Evolutionary conservation across 1,284 basidiomycete genomes (phyloP).

Genomic region (Volvariella surrecta): DNA sequence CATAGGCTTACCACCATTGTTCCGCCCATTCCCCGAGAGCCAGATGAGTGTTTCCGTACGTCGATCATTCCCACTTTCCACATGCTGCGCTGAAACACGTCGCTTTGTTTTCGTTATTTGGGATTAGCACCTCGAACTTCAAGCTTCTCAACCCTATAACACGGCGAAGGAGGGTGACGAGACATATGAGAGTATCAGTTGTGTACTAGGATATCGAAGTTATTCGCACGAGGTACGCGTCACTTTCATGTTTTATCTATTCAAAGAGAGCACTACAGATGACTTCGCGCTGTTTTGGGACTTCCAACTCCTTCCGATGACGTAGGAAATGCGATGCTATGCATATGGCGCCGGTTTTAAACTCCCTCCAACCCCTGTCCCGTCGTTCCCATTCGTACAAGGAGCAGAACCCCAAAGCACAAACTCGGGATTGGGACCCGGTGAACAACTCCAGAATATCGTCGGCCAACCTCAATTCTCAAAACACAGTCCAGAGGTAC

Average conservation of each 20-base stretch:
- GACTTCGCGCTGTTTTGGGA: too few species aligned
- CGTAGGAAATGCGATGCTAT: slow-evolving; percentile 25
- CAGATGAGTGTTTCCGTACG: not conserved
- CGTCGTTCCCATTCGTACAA: slow-evolving; percentile 18
- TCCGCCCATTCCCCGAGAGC: slow-evolving; percentile 24
- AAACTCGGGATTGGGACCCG: slow-evolving; percentile 1
- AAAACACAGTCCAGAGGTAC: slow-evolving; percentile 28
- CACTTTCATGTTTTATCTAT: not conserved
- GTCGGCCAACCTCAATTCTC: slow-evolving; percentile 18
- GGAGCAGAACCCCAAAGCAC: slow-evolving; percentile 2
- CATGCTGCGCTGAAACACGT: slow-evolving; percentile 13
- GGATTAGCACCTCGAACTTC: slow-evolving; percentile 14
- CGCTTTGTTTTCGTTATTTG: not conserved
- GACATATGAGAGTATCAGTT: slow-evolving; percentile 25
- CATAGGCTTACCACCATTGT: slow-evolving; percentile 34
- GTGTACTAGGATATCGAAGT: slow-evolving; percentile 22
- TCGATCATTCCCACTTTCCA: slow-evolving; percentile 1
- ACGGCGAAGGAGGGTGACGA: slow-evolving; percentile 16
- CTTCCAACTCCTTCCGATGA: not conserved
- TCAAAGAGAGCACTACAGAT: not conserved
- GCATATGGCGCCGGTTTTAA: slow-evolving; percentile 24
- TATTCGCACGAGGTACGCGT: slow-evolving; percentile 33
- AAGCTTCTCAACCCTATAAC: slow-evolving; percentile 26
- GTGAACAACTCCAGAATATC: slow-evolving; percentile 20
- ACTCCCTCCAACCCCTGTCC: slow-evolving; percentile 16